Conservation (phyloP, 2,329 filamentous ascomycete species). For the Paraphaeosphaeria minitans region DNA sequence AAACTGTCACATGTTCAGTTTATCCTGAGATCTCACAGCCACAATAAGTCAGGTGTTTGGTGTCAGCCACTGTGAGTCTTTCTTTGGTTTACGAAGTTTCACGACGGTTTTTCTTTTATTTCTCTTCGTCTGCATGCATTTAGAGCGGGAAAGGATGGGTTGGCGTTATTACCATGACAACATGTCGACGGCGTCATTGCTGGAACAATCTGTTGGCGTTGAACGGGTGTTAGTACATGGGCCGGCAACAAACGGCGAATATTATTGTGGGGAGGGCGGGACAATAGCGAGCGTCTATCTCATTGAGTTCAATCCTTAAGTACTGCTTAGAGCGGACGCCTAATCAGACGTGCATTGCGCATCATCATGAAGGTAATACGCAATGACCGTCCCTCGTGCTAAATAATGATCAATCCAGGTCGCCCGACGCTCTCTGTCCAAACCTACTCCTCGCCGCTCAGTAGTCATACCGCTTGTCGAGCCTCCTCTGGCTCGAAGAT, state of each 20-base stretch:
- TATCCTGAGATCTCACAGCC: no score
- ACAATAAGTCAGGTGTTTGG: no score
- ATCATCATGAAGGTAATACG: neutral
- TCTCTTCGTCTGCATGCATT: constrained; percentile 5
- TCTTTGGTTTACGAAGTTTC: neutral
- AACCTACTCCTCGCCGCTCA: neutral
- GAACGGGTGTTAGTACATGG: neutral
- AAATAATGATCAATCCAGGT: neutral
- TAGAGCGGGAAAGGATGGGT: constrained; percentile 2
- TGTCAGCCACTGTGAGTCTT: no score
- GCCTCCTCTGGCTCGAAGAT: neutral
- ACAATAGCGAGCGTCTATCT: neutral
- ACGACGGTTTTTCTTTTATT: neutral
- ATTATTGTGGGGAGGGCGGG: neutral
- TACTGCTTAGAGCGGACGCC: neutral
- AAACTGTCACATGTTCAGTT: no score
- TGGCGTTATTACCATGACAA: neutral
- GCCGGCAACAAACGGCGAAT: neutral
- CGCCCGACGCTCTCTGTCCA: neutral
- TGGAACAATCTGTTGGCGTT: neutral
- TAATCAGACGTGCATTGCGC: neutral
- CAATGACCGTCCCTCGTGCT: neutral
- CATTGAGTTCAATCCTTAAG: neutral
- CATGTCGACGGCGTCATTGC: neutral
- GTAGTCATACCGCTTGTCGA: neutral